Percentiles rank a stretch among this genome's conserved stretches.
These are phyloP conservation scores for Hysterium pulicare DNA, from an alignment of 2,329 filamentous ascomycete genomes.

Conservation along the genomic window DNA sequence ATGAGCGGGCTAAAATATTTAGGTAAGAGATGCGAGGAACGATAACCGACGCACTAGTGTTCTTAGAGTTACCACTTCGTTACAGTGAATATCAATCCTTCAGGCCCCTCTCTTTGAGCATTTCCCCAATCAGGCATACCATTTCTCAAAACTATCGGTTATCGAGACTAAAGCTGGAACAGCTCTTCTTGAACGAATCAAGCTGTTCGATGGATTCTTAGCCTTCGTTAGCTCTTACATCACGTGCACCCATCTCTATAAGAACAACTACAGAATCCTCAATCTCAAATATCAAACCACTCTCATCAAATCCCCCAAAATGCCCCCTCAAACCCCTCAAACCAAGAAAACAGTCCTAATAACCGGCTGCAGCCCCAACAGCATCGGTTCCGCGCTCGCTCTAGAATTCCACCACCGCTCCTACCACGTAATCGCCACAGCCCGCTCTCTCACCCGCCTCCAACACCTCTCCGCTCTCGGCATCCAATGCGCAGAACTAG, in stretches of 20 bases:
- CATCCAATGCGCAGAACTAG: slow-evolving; percentile 5
- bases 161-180: no score
- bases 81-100: not conserved
- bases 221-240: no score
- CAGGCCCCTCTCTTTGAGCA: not conserved
- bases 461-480: slow-evolving; percentile 11
- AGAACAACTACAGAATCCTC: no score
- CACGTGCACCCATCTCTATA: no score
- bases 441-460: slow-evolving; percentile 33
- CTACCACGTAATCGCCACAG: slow-evolving; percentile 42
- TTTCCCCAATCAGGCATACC: no score
- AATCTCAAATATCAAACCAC: no score
- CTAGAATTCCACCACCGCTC: slow-evolving; percentile 35
- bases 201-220: no score
- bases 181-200: no score
- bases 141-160: no score
- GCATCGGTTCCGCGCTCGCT: slow-evolving; percentile 41
- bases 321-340: not conserved
- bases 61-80: not conserved
- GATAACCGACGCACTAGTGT: no score
- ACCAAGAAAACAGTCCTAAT: slow-evolving; percentile 11
- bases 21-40: not conserved
- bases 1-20: not conserved
- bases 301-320: no score
- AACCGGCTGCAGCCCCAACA: slow-evolving; percentile 25